phyloP scores from a whole-genome alignment of 805 yeast genomes.

The Grigorovia jiainica region DNA sequence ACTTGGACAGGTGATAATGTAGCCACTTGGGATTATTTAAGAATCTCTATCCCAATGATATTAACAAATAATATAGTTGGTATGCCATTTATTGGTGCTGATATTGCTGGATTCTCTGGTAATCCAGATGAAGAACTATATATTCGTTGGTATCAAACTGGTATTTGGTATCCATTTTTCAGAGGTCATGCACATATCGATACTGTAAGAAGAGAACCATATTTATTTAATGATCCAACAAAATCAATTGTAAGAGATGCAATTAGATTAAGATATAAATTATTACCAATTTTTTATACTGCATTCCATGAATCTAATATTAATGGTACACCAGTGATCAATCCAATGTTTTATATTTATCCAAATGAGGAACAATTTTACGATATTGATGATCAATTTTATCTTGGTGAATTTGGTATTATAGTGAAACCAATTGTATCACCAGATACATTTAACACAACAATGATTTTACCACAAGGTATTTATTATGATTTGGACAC shows the following conservation, averaged over 20 bases:
- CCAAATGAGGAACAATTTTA: conserved; percentile 36
- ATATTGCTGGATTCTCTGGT: conserved; percentile 94
- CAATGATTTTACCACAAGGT: conserved; percentile 36
- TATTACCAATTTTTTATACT: conserved; percentile 76
- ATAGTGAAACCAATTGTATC: conserved; percentile 73
- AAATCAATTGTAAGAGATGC: conserved; percentile 60
- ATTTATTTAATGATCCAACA: conserved; percentile 70
- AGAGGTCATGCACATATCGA: conserved; percentile 96
- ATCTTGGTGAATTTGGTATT: conserved; percentile 59
- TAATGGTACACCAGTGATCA: conserved; percentile 60
- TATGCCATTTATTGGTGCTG: conserved; percentile 91
- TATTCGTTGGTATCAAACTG: conserved; percentile 92
- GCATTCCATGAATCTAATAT: conserved; percentile 56
- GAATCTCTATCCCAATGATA: conserved; percentile 77
- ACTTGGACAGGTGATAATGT: conserved; percentile 98
- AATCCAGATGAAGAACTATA: conserved; percentile 74
- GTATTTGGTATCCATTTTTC: conserved; percentile 93
- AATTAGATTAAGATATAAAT: conserved; percentile 58
- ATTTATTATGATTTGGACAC: conserved; percentile 47
- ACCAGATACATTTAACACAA: conserved; percentile 35
- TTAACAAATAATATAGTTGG: conserved; percentile 74
- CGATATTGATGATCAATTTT: conserved; percentile 74
- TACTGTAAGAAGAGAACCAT: conserved; percentile 87
- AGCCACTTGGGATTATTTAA: conserved; percentile 84
- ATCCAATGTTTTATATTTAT: conserved; percentile 52